Evolutionary conservation across 192 early-diverging fungal genomes (phyloP).

Genomic region (Physocladia obscura): DNA sequence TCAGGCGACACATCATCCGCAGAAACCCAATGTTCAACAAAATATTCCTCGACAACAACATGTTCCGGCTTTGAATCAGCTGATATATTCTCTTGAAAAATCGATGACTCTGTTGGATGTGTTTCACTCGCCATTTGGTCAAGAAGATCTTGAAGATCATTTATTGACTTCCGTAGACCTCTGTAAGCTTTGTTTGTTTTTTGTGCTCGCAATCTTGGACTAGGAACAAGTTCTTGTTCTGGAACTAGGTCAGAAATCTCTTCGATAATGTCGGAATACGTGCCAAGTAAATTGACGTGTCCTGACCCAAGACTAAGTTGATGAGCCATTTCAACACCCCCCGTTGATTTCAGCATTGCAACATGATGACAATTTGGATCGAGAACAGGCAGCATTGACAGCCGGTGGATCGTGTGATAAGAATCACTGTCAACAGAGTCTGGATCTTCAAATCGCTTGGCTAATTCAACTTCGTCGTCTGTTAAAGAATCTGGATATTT

Average conservation of each 20-base stretch:
- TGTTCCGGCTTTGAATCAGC: neutral
- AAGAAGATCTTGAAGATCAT: neutral
- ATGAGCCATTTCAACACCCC: too few relatives aligned
- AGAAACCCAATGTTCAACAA: conserved; percentile 10
- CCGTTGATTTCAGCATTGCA: too few relatives aligned
- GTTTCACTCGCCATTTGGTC: neutral
- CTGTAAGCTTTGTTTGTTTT: neutral
- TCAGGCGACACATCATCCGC: too few relatives aligned
- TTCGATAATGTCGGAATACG: conserved; percentile 17
- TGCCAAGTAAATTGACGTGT: neutral
- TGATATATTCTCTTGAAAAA: too few relatives aligned
- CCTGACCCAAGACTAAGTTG: too few relatives aligned
- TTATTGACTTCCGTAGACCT: neutral
- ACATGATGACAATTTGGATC: too few relatives aligned
- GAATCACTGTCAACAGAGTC: neutral
- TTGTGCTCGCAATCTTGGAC: neutral
- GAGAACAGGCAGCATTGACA: conserved; percentile 10
- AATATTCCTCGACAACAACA: conserved; percentile 21
- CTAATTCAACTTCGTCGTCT: too few relatives aligned
- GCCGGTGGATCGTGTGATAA: conserved; percentile 7
- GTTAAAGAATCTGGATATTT: neutral
- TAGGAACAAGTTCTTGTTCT: neutral
- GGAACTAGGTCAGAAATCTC: conserved; percentile 18
- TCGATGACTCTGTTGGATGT: too few relatives aligned
- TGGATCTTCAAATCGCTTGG: too few relatives aligned